phyloP scores from a whole-genome alignment of 495 filamentous ascomycete genomes.

The Neurospora tetrasperma region DNA sequence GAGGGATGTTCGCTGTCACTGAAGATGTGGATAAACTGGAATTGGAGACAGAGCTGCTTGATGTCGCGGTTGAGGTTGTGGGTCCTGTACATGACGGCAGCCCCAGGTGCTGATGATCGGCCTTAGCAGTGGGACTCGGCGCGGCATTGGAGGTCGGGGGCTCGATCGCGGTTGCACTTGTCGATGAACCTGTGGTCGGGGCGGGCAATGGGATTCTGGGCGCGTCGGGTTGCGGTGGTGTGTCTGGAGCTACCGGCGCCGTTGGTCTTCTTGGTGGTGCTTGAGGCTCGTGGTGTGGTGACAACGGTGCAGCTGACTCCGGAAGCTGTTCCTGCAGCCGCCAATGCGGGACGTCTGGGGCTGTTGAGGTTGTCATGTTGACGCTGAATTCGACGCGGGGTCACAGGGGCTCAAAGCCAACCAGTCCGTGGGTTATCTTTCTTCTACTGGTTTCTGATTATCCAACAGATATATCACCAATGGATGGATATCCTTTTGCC shows the following conservation, averaged over 20 bases:
- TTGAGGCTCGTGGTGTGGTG: not conserved
- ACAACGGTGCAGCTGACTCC: not conserved
- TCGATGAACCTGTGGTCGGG: not conserved
- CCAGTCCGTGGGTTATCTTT: not conserved
- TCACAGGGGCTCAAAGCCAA: not conserved
- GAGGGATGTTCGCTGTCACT: not conserved
- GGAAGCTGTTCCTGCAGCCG: not conserved
- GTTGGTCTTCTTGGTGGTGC: not conserved
- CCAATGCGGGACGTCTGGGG: not conserved
- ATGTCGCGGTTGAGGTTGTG: not conserved
- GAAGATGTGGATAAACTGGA: not conserved
- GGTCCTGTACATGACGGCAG: not conserved
- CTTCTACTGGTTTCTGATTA: not conserved
- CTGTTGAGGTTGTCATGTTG: not conserved
- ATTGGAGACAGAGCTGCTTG: not conserved
- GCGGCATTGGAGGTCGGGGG: not conserved
- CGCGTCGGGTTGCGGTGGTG: slow-evolving; percentile 1
- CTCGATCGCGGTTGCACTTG: not conserved
- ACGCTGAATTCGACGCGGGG: not conserved
- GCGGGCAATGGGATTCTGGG: not conserved
- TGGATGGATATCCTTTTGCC: not conserved
- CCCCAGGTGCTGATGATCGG: not conserved
- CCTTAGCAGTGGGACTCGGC: not conserved
- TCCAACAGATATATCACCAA: not conserved
- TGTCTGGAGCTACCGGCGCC: not conserved